Conservation (phyloP, 805 yeast genomes). For the Starmera amethionina region DNA sequence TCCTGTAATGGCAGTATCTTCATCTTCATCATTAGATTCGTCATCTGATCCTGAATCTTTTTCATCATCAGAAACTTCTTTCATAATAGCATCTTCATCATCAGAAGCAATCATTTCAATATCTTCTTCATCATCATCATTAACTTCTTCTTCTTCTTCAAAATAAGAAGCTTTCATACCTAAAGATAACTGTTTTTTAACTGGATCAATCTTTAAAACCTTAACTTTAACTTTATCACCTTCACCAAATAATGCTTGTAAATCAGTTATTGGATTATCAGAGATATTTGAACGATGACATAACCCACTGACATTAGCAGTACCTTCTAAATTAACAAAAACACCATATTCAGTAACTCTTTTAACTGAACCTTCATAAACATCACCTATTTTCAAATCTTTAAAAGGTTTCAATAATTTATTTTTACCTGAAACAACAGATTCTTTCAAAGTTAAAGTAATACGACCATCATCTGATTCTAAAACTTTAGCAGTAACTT, state of each 20-base stretch:
- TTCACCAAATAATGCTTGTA: conserved; percentile 60
- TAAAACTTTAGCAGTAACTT: conserved; percentile 64
- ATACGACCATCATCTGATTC: conserved; percentile 56
- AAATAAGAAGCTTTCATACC: conserved; percentile 96
- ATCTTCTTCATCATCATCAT: conserved; percentile 22
- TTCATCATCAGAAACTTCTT: conserved; percentile 12
- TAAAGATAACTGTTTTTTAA: conserved; percentile 68
- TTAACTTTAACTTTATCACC: conserved; percentile 90
- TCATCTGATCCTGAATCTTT: conserved; percentile 24
- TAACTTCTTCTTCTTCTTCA: conserved; percentile 25
- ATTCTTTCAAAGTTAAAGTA: conserved; percentile 69
- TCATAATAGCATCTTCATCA: conserved; percentile 13
- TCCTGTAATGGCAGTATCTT: conserved; percentile 33
- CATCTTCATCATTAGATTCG: conserved; percentile 21
- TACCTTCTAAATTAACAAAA: conserved; percentile 71
- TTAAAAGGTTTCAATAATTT: conserved; percentile 48
- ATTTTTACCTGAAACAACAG: conserved; percentile 66
- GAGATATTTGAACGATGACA: conserved; percentile 84
- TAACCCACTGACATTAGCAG: conserved; percentile 69
- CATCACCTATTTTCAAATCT: conserved; percentile 61
- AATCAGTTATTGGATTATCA: conserved; percentile 50
- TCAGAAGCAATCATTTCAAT: conserved; percentile 13
- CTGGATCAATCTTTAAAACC: conserved; percentile 50
- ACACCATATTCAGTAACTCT: conserved; percentile 85
- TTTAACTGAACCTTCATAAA: conserved; percentile 69